Conservation (phyloP, 257 asterid species). For the Nicotiana obtusifolia region DNA sequence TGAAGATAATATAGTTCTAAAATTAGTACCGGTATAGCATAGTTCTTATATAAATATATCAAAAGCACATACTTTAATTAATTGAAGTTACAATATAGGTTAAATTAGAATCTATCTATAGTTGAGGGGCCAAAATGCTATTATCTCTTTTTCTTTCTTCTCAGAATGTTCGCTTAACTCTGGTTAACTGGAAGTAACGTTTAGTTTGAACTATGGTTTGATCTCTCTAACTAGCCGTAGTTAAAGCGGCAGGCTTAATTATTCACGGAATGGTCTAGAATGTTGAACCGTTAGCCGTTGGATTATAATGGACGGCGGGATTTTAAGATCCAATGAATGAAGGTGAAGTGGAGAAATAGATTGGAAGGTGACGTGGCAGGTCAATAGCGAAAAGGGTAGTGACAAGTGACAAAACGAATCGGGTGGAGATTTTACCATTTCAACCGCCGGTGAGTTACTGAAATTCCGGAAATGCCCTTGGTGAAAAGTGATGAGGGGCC, state of each 20-base stretch:
- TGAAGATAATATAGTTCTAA: no score
- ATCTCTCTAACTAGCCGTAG: constrained; percentile 12
- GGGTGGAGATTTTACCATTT: constrained; percentile 18
- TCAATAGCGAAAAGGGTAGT: neutral
- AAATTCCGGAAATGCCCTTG: constrained; percentile 25
- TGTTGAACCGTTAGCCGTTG: constrained; percentile 29
- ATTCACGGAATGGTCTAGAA: constrained; percentile 47
- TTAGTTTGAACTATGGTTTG: no score
- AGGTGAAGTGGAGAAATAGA: constrained; percentile 39
- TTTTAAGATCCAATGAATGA: constrained; percentile 5
- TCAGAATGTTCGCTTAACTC: constrained; percentile 10
- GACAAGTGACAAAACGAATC: constrained; percentile 26
- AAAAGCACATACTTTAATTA: no score
- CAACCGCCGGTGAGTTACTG: neutral
- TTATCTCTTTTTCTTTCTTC: neutral
- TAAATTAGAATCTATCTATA: no score
- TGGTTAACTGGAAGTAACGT: neutral
- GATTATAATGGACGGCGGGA: constrained; percentile 15
- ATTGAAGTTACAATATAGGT: no score
- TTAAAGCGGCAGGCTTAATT: constrained; percentile 10
- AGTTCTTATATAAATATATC: no score
- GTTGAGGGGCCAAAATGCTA: no score
- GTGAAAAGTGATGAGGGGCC: neutral
- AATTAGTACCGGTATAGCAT: no score
- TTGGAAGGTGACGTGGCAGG: constrained; percentile 48